Evolutionary conservation across 2,329 filamentous ascomycete species (phyloP).

Genomic region (Moelleriella libera): DNA sequence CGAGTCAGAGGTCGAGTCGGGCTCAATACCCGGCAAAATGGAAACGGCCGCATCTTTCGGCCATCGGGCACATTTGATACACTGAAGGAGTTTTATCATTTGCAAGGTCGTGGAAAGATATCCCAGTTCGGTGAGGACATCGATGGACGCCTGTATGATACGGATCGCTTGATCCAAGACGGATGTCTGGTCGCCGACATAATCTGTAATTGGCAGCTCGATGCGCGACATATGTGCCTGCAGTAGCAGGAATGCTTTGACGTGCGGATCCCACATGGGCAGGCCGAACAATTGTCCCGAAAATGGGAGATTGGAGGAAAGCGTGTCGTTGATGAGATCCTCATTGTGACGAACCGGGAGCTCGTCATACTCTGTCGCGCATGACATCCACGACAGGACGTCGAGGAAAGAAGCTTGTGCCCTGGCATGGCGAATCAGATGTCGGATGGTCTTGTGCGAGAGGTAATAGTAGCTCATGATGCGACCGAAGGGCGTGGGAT

Average conservation of each 20-base stretch:
- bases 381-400: slow-evolving; percentile 81
- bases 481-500: slow-evolving; percentile 82
- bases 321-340: slow-evolving; percentile 86
- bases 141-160: slow-evolving; percentile 90
- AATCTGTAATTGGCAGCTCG: slow-evolving; percentile 87
- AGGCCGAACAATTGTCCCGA: slow-evolving; percentile 48
- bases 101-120: slow-evolving; percentile 61
- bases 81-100: slow-evolving; percentile 80
- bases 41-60: slow-evolving; percentile 65
- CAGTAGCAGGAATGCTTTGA: slow-evolving; percentile 86
- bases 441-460: slow-evolving; percentile 85
- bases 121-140: slow-evolving; percentile 83
- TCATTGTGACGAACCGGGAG: slow-evolving; percentile 96
- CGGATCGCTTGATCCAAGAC: slow-evolving; percentile 94
- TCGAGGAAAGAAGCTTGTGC: slow-evolving; percentile 65
- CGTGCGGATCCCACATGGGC: slow-evolving; percentile 96
- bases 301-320: slow-evolving; percentile 67
- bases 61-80: slow-evolving; percentile 87
- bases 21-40: slow-evolving; percentile 61
- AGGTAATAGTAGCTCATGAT: slow-evolving; percentile 99
- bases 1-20: slow-evolving; percentile 24
- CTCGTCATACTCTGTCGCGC: slow-evolving; percentile 92
- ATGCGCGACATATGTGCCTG: slow-evolving; percentile 93
- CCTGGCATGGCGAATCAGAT: slow-evolving; percentile 65
- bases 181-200: slow-evolving; percentile 81